Evolutionary conservation across 345 rosid species (phyloP).

Genomic region (Sisymbrium altissimum): DNA sequence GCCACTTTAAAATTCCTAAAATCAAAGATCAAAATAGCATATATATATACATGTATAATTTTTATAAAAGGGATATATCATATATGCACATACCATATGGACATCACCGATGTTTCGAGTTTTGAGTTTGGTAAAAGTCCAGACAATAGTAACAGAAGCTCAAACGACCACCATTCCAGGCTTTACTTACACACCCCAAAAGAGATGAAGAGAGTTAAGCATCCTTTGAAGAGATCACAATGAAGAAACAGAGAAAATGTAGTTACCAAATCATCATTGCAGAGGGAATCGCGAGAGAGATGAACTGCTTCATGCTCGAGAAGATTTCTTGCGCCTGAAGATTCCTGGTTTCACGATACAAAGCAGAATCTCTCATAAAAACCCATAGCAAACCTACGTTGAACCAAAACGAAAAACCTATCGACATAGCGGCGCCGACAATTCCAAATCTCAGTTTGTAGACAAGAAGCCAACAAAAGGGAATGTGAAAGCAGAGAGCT

Average conservation of each 20-base stretch:
- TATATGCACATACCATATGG: constrained; percentile 42
- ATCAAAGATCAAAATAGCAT: too few relatives aligned
- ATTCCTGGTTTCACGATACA: constrained; percentile 7
- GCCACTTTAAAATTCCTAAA: too few relatives aligned
- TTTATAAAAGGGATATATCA: not conserved
- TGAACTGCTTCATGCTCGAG: constrained; percentile 33
- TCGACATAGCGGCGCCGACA: constrained; percentile 47
- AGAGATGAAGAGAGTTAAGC: not conserved
- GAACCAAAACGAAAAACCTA: constrained; percentile 36
- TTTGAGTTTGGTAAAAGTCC: constrained; percentile 52
- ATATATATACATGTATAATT: not conserved
- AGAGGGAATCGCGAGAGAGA: constrained; percentile 41
- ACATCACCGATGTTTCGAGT: constrained; percentile 56
- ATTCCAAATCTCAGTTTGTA: constrained; percentile 8
- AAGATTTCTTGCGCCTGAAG: constrained; percentile 18
- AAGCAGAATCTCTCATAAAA: constrained; percentile 36
- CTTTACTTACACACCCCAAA: constrained; percentile 22
- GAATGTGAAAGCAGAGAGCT: constrained; percentile 40
- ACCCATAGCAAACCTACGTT: constrained; percentile 37
- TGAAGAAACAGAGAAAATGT: not conserved
- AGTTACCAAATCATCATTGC: constrained; percentile 57
- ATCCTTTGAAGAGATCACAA: not conserved
- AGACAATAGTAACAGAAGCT: constrained; percentile 42
- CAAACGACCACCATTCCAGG: constrained; percentile 58
- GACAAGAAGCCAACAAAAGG: constrained; percentile 28